Evolutionary conservation across 2,329 filamentous ascomycete genomes (phyloP).

Genomic region (Didymella exigua): DNA sequence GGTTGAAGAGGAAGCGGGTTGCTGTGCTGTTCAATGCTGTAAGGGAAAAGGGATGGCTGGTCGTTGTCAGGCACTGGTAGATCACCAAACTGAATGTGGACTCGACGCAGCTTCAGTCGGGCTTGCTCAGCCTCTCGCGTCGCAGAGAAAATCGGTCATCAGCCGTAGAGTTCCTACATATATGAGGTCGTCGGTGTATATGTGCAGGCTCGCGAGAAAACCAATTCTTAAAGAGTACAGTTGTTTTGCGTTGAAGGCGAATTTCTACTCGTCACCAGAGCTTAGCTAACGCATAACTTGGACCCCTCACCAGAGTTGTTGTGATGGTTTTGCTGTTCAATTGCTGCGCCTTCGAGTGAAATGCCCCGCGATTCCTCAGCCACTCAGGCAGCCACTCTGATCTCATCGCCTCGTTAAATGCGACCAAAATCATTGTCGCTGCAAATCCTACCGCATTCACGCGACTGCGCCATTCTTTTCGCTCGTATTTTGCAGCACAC

Average conservation of each 20-base stretch:
- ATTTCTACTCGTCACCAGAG: too few relatives aligned
- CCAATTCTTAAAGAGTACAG: too few relatives aligned
- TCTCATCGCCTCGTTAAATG: conserved; percentile 16
- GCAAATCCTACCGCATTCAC: conserved; percentile 12
- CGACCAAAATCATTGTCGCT: conserved; percentile 11
- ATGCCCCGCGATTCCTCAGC: conserved; percentile 13
- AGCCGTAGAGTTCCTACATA: too few relatives aligned
- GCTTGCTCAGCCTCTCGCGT: not conserved
- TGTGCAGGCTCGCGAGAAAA: too few relatives aligned
- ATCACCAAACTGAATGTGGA: not conserved
- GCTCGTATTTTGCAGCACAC: conserved; percentile 8
- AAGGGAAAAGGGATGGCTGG: conserved; percentile 69
- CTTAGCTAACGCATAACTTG: too few relatives aligned
- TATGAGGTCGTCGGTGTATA: too few relatives aligned
- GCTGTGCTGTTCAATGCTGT: conserved; percentile 64
- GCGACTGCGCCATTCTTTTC: conserved; percentile 16
- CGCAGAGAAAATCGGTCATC: too few relatives aligned
- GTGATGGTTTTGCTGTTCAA: not conserved
- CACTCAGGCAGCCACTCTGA: conserved; percentile 18
- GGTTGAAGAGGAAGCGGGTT: conserved; percentile 77
- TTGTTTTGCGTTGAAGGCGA: too few relatives aligned
- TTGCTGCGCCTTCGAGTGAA: not conserved
- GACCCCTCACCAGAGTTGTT: not conserved
- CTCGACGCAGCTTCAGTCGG: not conserved
- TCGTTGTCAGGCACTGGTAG: conserved; percentile 50